A percentile compares a stretch with the other conserved stretches of the same genome.
phyloP scores from a whole-genome alignment of 805 yeast genomes.

The Starmerella scarabaei region DNA sequence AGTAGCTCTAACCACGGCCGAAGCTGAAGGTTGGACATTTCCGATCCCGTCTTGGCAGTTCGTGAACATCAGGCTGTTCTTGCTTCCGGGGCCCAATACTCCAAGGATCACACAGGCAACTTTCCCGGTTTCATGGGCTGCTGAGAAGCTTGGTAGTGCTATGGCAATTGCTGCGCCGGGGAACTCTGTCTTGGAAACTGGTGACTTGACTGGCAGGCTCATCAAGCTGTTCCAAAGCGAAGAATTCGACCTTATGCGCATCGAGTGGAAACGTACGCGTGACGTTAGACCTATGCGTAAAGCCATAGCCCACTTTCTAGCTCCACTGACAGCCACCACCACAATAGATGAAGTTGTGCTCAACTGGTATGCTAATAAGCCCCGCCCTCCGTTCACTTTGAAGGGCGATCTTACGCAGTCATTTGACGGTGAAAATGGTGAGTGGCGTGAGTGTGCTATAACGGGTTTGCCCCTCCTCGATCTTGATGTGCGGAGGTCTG shows the following conservation, averaged over 20 bases:
- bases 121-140: too few species aligned
- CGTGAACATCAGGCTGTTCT: slow-evolving; percentile 4
- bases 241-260: slow-evolving; percentile 6
- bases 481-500: slow-evolving; percentile 7
- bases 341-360: slow-evolving; percentile 6
- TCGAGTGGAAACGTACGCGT: slow-evolving; percentile 3
- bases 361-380: slow-evolving; percentile 3
- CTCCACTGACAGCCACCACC: background rate
- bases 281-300: slow-evolving; percentile 3
- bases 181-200: too few species aligned
- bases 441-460: slow-evolving; percentile 17
- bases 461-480: slow-evolving; percentile 15
- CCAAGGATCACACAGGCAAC: background rate
- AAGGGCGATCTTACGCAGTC: slow-evolving; percentile 10
- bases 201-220: background rate
- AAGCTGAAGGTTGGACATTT: slow-evolving; percentile 6
- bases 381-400: background rate
- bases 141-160: too few species aligned
- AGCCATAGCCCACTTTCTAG: slow-evolving; percentile 1
- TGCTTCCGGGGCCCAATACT: background rate
- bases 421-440: background rate
- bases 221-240: background rate
- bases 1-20: background rate
- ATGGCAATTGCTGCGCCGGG: too few species aligned
- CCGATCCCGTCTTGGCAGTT: slow-evolving; percentile 14